Evolutionary conservation across 306 rosid genomes (phyloP).

Genomic region (Hylodesmum podocarpum): DNA sequence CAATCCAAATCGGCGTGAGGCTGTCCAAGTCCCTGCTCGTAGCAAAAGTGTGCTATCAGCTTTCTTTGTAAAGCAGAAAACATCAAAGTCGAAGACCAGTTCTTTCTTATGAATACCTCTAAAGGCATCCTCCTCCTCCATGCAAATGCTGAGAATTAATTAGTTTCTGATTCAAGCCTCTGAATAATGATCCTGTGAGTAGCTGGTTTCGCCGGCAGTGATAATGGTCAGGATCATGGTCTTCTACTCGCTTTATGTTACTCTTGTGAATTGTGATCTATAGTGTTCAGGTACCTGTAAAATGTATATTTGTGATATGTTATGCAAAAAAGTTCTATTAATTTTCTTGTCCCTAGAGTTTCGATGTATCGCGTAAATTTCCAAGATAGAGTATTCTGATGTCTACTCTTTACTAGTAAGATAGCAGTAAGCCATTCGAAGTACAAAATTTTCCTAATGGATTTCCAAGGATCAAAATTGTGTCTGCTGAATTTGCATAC

Average conservation of each 20-base stretch:
- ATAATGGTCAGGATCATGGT: slow-evolving; percentile 35
- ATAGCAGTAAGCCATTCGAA: not conserved
- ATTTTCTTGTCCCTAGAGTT: not conserved
- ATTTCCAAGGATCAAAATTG: too few species aligned
- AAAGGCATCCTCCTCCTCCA: slow-evolving; percentile 1
- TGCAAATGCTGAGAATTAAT: not conserved
- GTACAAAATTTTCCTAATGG: too few species aligned
- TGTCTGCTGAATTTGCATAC: too few species aligned
- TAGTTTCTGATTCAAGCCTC: slow-evolving; percentile 31
- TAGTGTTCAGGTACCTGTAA: slow-evolving; percentile 24
- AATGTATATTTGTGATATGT: slow-evolving; percentile 24
- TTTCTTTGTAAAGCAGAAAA: slow-evolving; percentile 82
- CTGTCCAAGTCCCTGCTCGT: slow-evolving; percentile 60
- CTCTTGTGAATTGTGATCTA: slow-evolving; percentile 26
- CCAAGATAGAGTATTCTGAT: not conserved
- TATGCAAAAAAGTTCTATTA: not conserved
- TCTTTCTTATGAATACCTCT: slow-evolving; percentile 47
- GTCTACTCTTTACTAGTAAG: not conserved
- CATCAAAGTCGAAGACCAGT: slow-evolving; percentile 58
- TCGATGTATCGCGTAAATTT: not conserved
- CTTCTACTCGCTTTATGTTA: slow-evolving; percentile 22
- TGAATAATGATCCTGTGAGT: slow-evolving; percentile 56
- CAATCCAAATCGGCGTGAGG: slow-evolving; percentile 57
- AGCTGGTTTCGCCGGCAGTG: slow-evolving; percentile 23
- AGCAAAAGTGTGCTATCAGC: slow-evolving; percentile 91